phyloP scores from a whole-genome alignment of 495 filamentous ascomycete species.

The Xylaria cubensis region DNA sequence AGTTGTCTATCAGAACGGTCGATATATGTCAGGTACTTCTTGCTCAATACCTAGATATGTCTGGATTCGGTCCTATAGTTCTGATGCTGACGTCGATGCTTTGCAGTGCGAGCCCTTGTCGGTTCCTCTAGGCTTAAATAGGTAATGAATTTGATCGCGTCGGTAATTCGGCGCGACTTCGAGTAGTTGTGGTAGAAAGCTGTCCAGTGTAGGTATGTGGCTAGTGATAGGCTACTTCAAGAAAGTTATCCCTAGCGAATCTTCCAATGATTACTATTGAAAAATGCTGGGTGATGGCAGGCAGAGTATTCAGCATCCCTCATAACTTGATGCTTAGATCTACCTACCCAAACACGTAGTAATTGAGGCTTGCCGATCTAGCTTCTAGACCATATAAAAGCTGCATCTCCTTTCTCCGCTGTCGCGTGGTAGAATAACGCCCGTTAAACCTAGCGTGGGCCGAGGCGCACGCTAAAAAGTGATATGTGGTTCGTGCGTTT shows the following conservation, averaged over 20 bases:
- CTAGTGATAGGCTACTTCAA: neutral
- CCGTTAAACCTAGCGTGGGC: neutral
- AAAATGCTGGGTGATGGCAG: neutral
- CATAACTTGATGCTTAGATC: neutral
- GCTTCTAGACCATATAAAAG: neutral
- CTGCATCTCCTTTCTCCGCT: conserved; percentile 14
- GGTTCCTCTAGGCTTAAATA: conserved; percentile 1
- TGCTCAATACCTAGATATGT: neutral
- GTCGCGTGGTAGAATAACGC: conserved; percentile 10
- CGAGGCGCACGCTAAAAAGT: conserved; percentile 4
- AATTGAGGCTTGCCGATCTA: neutral
- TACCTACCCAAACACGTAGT: neutral
- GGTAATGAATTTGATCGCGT: conserved; percentile 5
- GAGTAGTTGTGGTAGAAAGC: conserved; percentile 6
- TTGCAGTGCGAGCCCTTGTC: neutral
- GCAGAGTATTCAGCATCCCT: neutral
- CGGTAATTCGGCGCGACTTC: neutral
- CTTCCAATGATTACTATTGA: neutral
- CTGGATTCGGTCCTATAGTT: neutral
- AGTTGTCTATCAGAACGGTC: neutral
- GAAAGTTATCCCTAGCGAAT: neutral
- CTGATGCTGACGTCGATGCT: neutral
- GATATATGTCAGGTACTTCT: neutral
- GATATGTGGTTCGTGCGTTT: neutral
- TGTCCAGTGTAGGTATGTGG: neutral